phyloP scores from a whole-genome alignment of 1,284 basidiomycete species.

The Abortiporus biennis region DNA sequence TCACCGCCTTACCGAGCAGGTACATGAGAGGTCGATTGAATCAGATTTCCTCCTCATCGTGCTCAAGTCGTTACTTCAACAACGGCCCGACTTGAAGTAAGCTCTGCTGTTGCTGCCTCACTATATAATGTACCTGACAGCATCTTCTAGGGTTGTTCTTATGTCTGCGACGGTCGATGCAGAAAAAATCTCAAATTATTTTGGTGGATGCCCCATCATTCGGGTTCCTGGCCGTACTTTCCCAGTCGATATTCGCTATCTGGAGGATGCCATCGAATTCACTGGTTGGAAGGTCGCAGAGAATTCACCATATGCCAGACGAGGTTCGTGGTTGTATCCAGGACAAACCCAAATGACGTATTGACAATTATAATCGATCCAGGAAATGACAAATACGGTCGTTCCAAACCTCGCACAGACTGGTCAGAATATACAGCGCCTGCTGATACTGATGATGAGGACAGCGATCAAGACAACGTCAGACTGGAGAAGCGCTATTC shows the following conservation, averaged over 20 bases:
- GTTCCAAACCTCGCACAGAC: constrained; percentile 57
- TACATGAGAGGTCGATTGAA: constrained; percentile 95
- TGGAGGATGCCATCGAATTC: constrained; percentile 92
- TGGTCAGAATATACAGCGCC: constrained; percentile 68
- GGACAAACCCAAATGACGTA: constrained; percentile 18
- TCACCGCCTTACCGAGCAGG: too few relatives aligned
- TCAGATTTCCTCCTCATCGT: constrained; percentile 97
- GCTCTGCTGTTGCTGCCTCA: constrained; percentile 11
- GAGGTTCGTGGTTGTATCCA: constrained; percentile 33
- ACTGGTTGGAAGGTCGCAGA: constrained; percentile 84
- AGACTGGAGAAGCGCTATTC: constrained; percentile 74
- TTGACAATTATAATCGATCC: constrained; percentile 7
- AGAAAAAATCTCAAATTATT: constrained; percentile 91
- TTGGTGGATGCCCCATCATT: constrained; percentile 85
- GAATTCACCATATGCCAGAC: constrained; percentile 79
- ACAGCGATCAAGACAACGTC: constrained; percentile 39
- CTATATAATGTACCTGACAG: background rate
- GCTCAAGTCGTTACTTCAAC: constrained; percentile 80
- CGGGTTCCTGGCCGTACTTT: constrained; percentile 96
- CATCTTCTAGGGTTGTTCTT: constrained; percentile 69
- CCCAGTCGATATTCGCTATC: constrained; percentile 83
- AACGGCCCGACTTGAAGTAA: constrained; percentile 82
- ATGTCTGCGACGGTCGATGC: constrained; percentile 99
- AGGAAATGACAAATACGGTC: constrained; percentile 61
- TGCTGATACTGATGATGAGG: constrained; percentile 71